Base-by-base conservation (phyloP, 345 rosid species). In the Orychophragmus violaceus region DNA sequence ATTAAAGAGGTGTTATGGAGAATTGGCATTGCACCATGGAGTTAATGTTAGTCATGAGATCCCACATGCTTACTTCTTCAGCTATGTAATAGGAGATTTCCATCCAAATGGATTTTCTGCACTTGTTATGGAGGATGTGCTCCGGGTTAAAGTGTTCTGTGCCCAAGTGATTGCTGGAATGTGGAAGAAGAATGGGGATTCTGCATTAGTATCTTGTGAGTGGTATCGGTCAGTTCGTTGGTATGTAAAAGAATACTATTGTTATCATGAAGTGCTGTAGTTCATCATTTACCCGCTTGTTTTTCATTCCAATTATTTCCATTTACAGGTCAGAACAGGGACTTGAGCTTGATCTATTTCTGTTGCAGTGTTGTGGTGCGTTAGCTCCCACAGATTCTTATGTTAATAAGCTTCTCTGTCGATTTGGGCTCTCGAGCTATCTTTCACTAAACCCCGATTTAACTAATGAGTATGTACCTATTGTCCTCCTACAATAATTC, bases 361-460 rank as follows among this genome's bases (percentile, higher is more conserved):
- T 94, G 78, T 74, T 94, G 77, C 99, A 94, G 69, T 94, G 86
- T 78, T 90, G 99, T 88, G 97, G 90, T 70, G 96, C 97, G 24
- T 70, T 94, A 74, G 97, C 96, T 81, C 95, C 97, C 2, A 82
- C 95, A 59, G 96, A 90, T 79, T 85, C 79, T 49, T 90, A 65
- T 81, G 85, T 94, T 67, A 68, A 55, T n/a, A 86, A 87, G 78
- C 70, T 90, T 77, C 29, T 90, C 18, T 85, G 80, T 49, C 95
- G 95, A 72, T 94, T 90, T 88, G 97, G 95, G 73, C 77, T 88
- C 28, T 69, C 75, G 17, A 79, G 70, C 77, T 94, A 88, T 71
- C 82, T 85, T 36, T 82, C 85, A 69, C 68, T 90, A 33, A 75
- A 72, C 66, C 82, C 68, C 55, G 84, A 78, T 63, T 50, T 67